phyloP scores from a whole-genome alignment of 2,329 filamentous ascomycete genomes.

The Aureobasidium sp. region DNA sequence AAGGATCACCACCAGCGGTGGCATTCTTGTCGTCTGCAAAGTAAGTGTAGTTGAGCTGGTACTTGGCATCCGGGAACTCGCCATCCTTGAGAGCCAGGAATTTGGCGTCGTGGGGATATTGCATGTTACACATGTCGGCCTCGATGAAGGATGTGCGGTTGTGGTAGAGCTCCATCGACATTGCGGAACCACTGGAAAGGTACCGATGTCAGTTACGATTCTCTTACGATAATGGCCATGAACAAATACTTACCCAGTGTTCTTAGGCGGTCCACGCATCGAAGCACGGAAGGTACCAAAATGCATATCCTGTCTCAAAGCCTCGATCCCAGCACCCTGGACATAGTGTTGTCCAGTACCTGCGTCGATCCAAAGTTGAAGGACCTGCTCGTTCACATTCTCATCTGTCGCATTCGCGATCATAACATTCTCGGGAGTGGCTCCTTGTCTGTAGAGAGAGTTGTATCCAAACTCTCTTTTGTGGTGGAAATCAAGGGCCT shows the following conservation, averaged over 20 bases:
- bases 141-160: slow-evolving; percentile 39
- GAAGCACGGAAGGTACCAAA: slow-evolving; percentile 41
- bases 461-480: slow-evolving; percentile 43
- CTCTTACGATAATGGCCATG: too few relatives aligned
- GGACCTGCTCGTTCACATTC: background rate
- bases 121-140: slow-evolving; percentile 40
- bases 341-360: slow-evolving; percentile 32
- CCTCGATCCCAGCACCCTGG: slow-evolving; percentile 37
- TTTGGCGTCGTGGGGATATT: slow-evolving; percentile 33
- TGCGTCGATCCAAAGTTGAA: slow-evolving; percentile 3
- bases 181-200: slow-evolving; percentile 32
- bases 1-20: slow-evolving; percentile 31
- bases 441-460: slow-evolving; percentile 37
- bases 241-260: background rate
- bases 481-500: slow-evolving; percentile 36
- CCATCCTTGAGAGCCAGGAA: slow-evolving; percentile 33
- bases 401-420: background rate
- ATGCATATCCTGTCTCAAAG: slow-evolving; percentile 39
- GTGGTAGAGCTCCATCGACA: slow-evolving; percentile 41
- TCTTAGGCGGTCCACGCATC: slow-evolving; percentile 26
- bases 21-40: slow-evolving; percentile 16
- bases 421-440: slow-evolving; percentile 33
- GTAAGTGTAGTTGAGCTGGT: slow-evolving; percentile 37
- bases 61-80: slow-evolving; percentile 31
- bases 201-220: background rate